phyloP scores from a whole-genome alignment of 306 rosid species.

The Trichosanthes truncata region DNA sequence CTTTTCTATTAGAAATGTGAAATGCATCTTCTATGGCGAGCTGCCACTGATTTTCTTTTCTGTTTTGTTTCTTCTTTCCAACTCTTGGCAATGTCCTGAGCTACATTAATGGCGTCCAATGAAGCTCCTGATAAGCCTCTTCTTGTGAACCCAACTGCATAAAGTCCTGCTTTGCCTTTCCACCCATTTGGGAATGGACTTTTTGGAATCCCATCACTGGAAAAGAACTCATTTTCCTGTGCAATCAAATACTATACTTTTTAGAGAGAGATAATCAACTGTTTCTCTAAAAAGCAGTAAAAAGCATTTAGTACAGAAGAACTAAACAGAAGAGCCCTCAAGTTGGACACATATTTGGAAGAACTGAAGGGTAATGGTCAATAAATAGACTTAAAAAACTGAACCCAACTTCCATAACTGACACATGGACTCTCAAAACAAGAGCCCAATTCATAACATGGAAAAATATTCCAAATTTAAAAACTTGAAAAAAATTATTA shows the following conservation, averaged over 20 bases:
- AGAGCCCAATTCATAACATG: not conserved
- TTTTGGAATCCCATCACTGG: slow-evolving; percentile 64
- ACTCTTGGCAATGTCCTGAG: slow-evolving; percentile 72
- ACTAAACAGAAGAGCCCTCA: not conserved
- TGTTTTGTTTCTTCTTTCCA: slow-evolving; percentile 85
- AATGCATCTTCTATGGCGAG: slow-evolving; percentile 79
- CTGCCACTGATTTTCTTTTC: slow-evolving; percentile 45
- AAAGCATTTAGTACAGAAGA: not conserved
- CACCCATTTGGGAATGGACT: slow-evolving; percentile 83
- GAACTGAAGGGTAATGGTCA: not conserved
- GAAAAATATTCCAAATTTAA: not conserved
- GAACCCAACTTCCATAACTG: slow-evolving; percentile 32
- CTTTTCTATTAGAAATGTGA: slow-evolving; percentile 17
- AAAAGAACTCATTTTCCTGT: slow-evolving; percentile 76
- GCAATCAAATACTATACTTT: not conserved
- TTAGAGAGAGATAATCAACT: not conserved
- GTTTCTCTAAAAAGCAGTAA: not conserved
- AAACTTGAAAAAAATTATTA: not conserved
- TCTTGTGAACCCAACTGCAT: slow-evolving; percentile 90
- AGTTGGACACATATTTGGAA: not conserved
- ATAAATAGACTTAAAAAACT: not conserved
- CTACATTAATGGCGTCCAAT: slow-evolving; percentile 72
- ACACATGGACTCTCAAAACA: slow-evolving; percentile 27
- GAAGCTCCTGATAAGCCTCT: slow-evolving; percentile 88
- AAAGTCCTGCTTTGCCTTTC: slow-evolving; percentile 79